A percentile compares a stretch with the other conserved stretches of the same genome.
Evolutionary conservation across 2,329 filamentous ascomycete genomes (phyloP).

Genomic region (Fusarium papillatum): DNA sequence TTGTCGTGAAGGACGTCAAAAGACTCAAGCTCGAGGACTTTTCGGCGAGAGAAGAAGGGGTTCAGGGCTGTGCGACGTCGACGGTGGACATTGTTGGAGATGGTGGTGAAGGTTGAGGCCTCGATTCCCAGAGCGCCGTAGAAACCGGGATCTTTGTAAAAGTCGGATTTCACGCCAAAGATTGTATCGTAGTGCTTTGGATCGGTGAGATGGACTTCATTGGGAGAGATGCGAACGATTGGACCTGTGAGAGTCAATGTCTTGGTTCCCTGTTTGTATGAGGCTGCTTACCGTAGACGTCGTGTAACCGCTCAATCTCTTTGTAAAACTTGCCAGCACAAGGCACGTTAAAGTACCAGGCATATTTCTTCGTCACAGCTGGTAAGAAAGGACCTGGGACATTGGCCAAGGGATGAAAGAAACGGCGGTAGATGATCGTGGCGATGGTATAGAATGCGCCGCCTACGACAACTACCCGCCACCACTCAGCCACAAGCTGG

Average conservation of each 20-base stretch:
- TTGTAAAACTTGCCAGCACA: slow-evolving; percentile 7
- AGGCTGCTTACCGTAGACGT: slow-evolving; percentile 8
- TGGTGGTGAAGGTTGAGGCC: slow-evolving; percentile 45
- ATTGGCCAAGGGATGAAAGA: slow-evolving; percentile 13
- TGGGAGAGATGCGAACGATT: slow-evolving; percentile 33
- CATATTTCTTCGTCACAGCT: slow-evolving; percentile 17
- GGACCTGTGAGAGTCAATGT: slow-evolving; percentile 11
- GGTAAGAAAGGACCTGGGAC: slow-evolving; percentile 20
- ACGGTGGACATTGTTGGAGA: slow-evolving; percentile 56
- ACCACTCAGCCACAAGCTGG: slow-evolving; percentile 4
- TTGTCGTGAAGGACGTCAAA: slow-evolving; percentile 50
- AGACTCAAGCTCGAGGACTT: slow-evolving; percentile 49
- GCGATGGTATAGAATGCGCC: slow-evolving; percentile 7
- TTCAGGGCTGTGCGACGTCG: slow-evolving; percentile 55
- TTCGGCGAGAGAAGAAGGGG: slow-evolving; percentile 57
- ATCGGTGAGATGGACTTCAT: slow-evolving; percentile 33
- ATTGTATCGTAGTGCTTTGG: slow-evolving; percentile 34
- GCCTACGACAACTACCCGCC: neutral
- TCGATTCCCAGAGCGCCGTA: slow-evolving; percentile 33
- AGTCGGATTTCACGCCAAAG: slow-evolving; percentile 25
- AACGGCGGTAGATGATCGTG: slow-evolving; percentile 15
- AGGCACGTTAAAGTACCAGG: slow-evolving; percentile 23
- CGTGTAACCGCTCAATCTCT: slow-evolving; percentile 24
- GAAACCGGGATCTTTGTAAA: slow-evolving; percentile 21
- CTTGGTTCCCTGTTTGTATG: neutral